Evolutionary conservation across 2,329 filamentous ascomycete genomes (phyloP).

Genomic region (Verticillium alfalfae): DNA sequence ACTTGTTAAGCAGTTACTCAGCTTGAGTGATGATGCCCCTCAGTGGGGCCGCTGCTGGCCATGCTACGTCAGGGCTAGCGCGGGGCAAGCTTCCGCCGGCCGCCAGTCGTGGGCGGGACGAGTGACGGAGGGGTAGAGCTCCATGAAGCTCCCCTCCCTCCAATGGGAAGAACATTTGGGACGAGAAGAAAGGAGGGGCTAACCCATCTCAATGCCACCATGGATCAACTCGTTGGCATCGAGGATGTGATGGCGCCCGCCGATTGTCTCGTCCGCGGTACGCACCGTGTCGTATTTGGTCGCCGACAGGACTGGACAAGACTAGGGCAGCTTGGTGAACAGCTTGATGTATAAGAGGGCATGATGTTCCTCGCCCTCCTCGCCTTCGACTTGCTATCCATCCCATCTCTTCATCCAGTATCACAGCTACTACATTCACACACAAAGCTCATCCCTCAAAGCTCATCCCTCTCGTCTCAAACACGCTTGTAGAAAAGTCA

Average conservation of each 20-base stretch:
- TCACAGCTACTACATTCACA: not conserved
- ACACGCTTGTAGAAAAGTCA: constrained; percentile 22
- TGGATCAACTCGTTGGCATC: not conserved
- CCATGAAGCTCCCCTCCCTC: not conserved
- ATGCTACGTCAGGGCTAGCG: not conserved
- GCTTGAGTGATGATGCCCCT: not conserved
- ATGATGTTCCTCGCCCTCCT: not conserved
- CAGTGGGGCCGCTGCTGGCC: not conserved
- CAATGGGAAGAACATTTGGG: not conserved
- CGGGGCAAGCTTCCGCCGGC: not conserved
- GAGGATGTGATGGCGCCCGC: not conserved
- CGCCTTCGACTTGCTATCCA: not conserved
- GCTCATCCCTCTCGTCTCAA: not conserved
- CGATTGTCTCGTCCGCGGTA: not conserved
- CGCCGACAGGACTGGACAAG: not conserved
- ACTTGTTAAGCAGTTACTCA: not conserved
- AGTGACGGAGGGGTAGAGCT: not conserved
- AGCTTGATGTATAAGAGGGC: not conserved
- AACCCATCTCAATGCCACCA: not conserved
- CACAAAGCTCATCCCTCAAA: not conserved
- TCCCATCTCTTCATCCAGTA: not conserved
- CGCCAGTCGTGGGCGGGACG: not conserved
- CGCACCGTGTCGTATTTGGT: not conserved
- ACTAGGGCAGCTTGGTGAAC: not conserved
- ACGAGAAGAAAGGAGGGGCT: not conserved